These are phyloP conservation scores for Sarcodon aspratus DNA, from an alignment of 768 basidiomycete species.

Conservation along the genomic window DNA sequence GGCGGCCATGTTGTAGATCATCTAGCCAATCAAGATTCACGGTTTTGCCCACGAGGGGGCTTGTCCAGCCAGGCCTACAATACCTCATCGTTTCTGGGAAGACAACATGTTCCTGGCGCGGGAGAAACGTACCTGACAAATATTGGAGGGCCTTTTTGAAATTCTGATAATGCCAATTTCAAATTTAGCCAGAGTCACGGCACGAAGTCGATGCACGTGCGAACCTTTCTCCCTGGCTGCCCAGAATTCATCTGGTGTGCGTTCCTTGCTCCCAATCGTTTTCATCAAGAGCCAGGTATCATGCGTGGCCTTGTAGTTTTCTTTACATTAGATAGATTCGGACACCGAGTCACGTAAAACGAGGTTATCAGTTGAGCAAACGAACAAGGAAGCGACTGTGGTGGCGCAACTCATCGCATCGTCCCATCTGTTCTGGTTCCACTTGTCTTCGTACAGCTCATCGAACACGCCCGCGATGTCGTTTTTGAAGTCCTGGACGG, in stretches of 20 bases:
- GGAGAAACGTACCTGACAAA: neutral
- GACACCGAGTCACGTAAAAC: neutral
- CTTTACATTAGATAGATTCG: neutral
- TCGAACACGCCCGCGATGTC: slow-evolving; percentile 17
- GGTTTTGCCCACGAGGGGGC: slow-evolving; percentile 15
- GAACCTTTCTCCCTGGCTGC: neutral
- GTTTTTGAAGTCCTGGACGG: slow-evolving; percentile 13
- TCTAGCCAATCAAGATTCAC: slow-evolving; percentile 18
- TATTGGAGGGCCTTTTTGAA: neutral
- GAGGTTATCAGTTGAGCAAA: too few relatives aligned
- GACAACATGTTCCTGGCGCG: neutral
- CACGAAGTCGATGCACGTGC: too few relatives aligned
- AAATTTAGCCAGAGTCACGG: too few relatives aligned
- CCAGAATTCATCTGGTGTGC: neutral
- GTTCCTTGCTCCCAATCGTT: neutral
- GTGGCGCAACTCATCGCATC: neutral
- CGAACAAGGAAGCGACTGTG: neutral
- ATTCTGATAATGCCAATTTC: neutral
- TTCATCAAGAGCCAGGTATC: neutral
- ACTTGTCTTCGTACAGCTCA: slow-evolving; percentile 16
- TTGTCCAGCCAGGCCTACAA: slow-evolving; percentile 19
- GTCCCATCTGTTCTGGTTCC: slow-evolving; percentile 10
- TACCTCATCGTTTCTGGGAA: slow-evolving; percentile 3
- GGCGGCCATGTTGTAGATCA: slow-evolving; percentile 3
- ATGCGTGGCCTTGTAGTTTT: neutral